Evolutionary conservation across 2,329 filamentous ascomycete genomes (phyloP).

Genomic region (Diaporthe longicolla): DNA sequence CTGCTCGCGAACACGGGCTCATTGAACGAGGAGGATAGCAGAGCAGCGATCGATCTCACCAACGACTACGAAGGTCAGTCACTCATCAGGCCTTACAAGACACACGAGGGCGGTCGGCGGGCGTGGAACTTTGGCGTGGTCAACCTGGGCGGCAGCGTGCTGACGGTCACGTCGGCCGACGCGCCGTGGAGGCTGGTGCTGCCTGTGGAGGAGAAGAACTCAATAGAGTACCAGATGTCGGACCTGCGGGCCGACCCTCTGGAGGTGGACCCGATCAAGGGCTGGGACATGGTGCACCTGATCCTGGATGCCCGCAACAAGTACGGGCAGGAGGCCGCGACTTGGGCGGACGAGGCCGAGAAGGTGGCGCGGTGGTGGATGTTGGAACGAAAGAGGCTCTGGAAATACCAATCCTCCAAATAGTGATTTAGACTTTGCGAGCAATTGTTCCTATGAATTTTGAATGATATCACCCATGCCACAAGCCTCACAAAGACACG

Average conservation of each 20-base stretch:
- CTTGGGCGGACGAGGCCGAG: slow-evolving; percentile 45
- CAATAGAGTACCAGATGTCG: slow-evolving; percentile 43
- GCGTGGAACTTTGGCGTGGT: slow-evolving; percentile 70
- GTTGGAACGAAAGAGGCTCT: slow-evolving; percentile 38
- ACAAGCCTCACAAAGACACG: not conserved
- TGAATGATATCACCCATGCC: not conserved
- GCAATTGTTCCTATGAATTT: not conserved
- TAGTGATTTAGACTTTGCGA: not conserved
- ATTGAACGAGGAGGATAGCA: slow-evolving; percentile 50
- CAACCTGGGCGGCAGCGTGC: slow-evolving; percentile 46
- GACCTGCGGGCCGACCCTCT: slow-evolving; percentile 37
- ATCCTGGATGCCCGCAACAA: slow-evolving; percentile 28
- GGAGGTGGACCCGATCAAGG: slow-evolving; percentile 25
- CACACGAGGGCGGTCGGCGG: slow-evolving; percentile 51
- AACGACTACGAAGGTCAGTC: slow-evolving; percentile 62
- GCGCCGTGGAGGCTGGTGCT: slow-evolving; percentile 44
- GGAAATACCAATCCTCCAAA: slow-evolving; percentile 19
- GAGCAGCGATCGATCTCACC: slow-evolving; percentile 55
- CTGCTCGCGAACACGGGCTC: slow-evolving; percentile 58
- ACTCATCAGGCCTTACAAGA: slow-evolving; percentile 57
- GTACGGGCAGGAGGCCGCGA: slow-evolving; percentile 42
- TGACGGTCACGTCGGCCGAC: slow-evolving; percentile 44
- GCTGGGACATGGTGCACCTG: slow-evolving; percentile 36
- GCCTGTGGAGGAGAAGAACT: slow-evolving; percentile 42
- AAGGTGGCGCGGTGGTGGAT: slow-evolving; percentile 45